Evolutionary conservation across 306 rosid species (phyloP).

Genomic region (Boehmeria nivea): DNA sequence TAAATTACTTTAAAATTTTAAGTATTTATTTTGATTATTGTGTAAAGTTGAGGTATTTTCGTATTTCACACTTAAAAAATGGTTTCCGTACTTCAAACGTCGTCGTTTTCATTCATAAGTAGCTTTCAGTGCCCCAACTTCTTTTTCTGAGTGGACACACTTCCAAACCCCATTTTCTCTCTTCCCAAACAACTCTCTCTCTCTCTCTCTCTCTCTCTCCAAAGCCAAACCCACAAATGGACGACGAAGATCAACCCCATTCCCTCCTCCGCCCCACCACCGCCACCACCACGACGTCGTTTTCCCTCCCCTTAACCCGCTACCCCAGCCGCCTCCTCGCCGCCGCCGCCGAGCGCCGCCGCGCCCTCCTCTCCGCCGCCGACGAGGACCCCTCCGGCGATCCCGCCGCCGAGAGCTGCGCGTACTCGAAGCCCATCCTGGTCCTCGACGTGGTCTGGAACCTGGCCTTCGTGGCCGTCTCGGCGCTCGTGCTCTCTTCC

Average conservation of each 20-base stretch:
- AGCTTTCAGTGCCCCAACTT: too few species aligned
- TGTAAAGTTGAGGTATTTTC: too few species aligned
- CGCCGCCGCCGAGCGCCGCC: conserved; percentile 38
- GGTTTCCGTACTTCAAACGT: too few species aligned
- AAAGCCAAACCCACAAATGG: too few species aligned
- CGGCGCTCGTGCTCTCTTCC: conserved; percentile 54
- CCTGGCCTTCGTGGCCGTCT: conserved; percentile 55
- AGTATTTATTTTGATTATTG: too few species aligned
- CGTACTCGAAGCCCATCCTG: conserved; percentile 46
- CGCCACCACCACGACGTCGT: conserved; percentile 24
- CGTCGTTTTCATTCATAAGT: too few species aligned
- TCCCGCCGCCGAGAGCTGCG: conserved; percentile 15
- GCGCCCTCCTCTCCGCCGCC: conserved; percentile 28
- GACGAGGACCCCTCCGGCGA: conserved; percentile 25
- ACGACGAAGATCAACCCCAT: conserved; percentile 31
- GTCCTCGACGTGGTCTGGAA: conserved; percentile 70
- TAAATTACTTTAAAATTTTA: too few species aligned
- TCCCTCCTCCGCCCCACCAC: conserved; percentile 33
- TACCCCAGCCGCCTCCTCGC: conserved; percentile 29
- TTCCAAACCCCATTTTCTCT: too few species aligned
- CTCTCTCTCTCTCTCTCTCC: conserved; percentile 8
- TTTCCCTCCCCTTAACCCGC: conserved; percentile 45
- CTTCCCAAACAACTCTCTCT: neutral
- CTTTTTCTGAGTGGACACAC: too few species aligned
- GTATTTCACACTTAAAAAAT: too few species aligned